Conservation (phyloP, 257 asterid genomes). For the Cordia subcordata region DNA sequence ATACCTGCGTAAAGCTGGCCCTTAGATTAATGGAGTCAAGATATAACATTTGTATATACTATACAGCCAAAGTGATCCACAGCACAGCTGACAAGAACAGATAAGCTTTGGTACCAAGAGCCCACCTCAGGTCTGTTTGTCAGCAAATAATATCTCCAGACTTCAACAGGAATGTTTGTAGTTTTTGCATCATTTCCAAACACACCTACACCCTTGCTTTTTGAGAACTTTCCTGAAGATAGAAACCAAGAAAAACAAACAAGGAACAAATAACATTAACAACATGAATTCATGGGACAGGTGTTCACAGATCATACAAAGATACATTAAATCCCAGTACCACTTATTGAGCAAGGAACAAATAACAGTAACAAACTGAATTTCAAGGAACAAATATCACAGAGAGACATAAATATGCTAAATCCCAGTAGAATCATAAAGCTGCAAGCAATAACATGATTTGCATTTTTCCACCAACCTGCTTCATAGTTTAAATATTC, state of each 20-base stretch:
- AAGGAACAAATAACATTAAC: not conserved
- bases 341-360: too few species aligned
- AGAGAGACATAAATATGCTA: too few species aligned
- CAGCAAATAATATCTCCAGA: conserved; percentile 95
- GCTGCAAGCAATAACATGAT: not conserved
- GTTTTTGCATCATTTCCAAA: conserved; percentile 95
- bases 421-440: not conserved
- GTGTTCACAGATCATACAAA: not conserved
- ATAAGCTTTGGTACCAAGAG: conserved; percentile 15
- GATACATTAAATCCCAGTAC: conserved; percentile 1
- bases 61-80: not conserved
- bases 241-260: conserved; percentile 2
- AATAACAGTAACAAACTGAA: not conserved
- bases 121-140: conserved; percentile 94
- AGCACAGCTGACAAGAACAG: not conserved
- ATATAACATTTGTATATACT: conserved; percentile 5
- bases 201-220: conserved; percentile 90
- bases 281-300: not conserved
- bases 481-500: conserved; percentile 96
- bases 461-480: conserved; percentile 41
- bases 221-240: conserved; percentile 79
- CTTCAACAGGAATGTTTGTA: conserved; percentile 89
- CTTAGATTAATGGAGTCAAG: conserved; percentile 1
- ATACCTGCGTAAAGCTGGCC: conserved; percentile 40
- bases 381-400: too few species aligned